Evolutionary conservation across 177 flowering plant genomes (phyloP), one percentile per base, ranked within the genome.

Genomic region (Tripterygium wilfordii): DNA sequence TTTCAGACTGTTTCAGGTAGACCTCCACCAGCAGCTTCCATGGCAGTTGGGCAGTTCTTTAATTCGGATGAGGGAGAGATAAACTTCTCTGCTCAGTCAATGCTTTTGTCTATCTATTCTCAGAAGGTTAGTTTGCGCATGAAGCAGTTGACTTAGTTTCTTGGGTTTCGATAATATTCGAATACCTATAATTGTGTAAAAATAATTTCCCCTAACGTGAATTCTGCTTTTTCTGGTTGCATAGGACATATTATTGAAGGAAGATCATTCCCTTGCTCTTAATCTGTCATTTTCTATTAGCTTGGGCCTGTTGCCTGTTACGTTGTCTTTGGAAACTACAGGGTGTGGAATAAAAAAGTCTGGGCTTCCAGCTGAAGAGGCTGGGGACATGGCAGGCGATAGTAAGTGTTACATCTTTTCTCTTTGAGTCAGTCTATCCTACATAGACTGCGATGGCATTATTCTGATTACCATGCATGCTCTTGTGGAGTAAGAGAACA

Each of bases 21-120:
- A 68, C 97, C 99, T 63, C 96, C 99, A 27, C 97, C 97, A 13
- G 96, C 89, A 56, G 78, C 83, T 56, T 89, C 97, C 45, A 94
- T 94, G 99, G 99, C 90, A 72, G 99, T 94, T 61, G 99, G 99
- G 41, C 99, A 94, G 61, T 94, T 94, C 69, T 85, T 83, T 65
- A 76, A 81, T 67, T 96, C 88, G 33, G 61, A 71, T 44, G 95
- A 81, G 52, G 97, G 96, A 42, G 37, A 67, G 54, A 62, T 7
- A 37, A 69, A 66, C 25, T 60, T 87, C 48, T 78, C 95, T 58
- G 56, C 85, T 36, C 45, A 36, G 43, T 53, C 67, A 7, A 58
- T 90, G 75, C 70, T 90, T 53, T 60, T 46, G 37, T 84, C 99
- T 46, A 44, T 63, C 59, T 79, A 67, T 60, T 63, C 64, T 43